Evolutionary conservation across 148 eudicot genomes (phyloP).

Genomic region (Silene uniflora): DNA sequence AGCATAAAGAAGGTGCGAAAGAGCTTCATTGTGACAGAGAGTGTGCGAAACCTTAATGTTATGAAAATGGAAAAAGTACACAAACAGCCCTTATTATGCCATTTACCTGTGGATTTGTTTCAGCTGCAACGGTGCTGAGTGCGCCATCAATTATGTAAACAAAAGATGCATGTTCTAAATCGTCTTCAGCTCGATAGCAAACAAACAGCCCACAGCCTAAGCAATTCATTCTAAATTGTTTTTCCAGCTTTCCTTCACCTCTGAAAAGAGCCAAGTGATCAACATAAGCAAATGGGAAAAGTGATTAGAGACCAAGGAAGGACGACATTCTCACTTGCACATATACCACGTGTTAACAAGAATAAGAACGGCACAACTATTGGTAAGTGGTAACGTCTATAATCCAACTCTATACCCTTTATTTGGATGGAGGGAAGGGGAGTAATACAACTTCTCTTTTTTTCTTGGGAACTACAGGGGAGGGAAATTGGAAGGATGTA

Average conservation of each 20-base stretch:
- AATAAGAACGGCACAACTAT: not conserved
- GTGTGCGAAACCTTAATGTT: too few relatives aligned
- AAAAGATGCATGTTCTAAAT: slow-evolving; percentile 65
- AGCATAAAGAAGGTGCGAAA: not conserved
- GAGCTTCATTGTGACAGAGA: not conserved
- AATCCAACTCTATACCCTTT: not conserved
- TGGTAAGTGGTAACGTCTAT: not conserved
- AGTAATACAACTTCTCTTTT: not conserved
- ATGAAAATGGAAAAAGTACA: too few relatives aligned
- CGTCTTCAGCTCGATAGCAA: slow-evolving; percentile 93
- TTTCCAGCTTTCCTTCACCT: slow-evolving; percentile 93
- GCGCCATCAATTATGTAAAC: slow-evolving; percentile 86
- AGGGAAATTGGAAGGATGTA: not conserved
- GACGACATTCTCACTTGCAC: not conserved
- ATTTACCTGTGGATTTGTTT: slow-evolving; percentile 89
- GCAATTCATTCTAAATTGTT: slow-evolving; percentile 89
- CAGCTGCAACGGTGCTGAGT: slow-evolving; percentile 92
- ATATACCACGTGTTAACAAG: not conserved
- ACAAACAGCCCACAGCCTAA: slow-evolving; percentile 90
- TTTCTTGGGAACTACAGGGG: not conserved
- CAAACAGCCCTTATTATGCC: too few relatives aligned
- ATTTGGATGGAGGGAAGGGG: not conserved
- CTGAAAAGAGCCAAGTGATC: slow-evolving; percentile 34
- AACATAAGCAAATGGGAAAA: not conserved
- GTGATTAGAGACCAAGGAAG: too few relatives aligned